phyloP scores from a whole-genome alignment of 805 yeast species.

The Ogataea trehaloabstinens region DNA sequence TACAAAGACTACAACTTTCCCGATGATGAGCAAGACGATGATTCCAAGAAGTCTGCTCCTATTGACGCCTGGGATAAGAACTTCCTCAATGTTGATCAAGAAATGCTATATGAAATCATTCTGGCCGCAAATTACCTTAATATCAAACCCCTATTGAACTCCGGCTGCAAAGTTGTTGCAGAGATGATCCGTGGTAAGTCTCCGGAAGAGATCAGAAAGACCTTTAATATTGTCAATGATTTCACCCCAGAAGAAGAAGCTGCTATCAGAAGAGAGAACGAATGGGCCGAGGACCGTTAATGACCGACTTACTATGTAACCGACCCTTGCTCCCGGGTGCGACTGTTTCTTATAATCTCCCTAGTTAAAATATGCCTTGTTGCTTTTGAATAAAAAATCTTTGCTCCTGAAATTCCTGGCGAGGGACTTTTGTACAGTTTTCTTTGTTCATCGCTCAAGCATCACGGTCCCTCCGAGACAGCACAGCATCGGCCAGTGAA shows the following conservation, averaged over 20 bases:
- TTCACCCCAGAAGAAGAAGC: conserved; percentile 87
- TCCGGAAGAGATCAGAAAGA: conserved; percentile 77
- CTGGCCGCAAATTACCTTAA: conserved; percentile 79
- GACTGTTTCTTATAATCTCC: background rate
- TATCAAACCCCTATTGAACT: conserved; percentile 69
- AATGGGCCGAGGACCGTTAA: conserved; percentile 86
- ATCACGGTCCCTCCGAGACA: too few species aligned
- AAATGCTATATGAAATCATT: conserved; percentile 78
- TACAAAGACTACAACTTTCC: conserved; percentile 79
- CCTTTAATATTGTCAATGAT: conserved; percentile 78
- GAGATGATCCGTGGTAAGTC: conserved; percentile 80
- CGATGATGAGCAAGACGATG: conserved; percentile 78
- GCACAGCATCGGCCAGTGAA: too few species aligned
- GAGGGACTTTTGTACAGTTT: too few species aligned
- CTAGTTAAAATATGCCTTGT: background rate
- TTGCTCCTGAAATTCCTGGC: too few species aligned
- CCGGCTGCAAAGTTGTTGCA: conserved; percentile 80
- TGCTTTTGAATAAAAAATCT: too few species aligned
- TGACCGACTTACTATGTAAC: too few species aligned
- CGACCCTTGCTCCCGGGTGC: background rate
- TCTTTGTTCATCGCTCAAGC: too few species aligned
- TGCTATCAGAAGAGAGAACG: conserved; percentile 82
- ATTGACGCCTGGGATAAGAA: conserved; percentile 95
- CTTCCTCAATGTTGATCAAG: conserved; percentile 90
- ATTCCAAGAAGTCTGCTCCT: conserved; percentile 83